Evolutionary conservation across 352 stramenopile species (phyloP), one percentile per base, ranked within the genome.

Genomic region (Phytophthora quininea): DNA sequence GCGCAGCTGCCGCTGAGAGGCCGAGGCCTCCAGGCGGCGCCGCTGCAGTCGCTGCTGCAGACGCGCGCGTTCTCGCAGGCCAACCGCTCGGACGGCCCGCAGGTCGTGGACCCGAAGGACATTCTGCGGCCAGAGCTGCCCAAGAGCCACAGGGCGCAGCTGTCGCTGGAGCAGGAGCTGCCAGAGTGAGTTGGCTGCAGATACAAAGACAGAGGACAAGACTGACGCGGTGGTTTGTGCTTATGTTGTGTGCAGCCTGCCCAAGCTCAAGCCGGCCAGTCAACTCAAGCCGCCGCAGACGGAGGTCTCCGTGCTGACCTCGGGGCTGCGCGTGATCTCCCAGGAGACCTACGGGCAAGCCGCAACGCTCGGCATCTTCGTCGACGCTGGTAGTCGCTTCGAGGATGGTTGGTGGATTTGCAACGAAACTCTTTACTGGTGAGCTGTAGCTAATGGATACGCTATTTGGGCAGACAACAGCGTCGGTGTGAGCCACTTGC

Each of bases 281-380:
- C 86, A 97, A 53, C 64, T 96, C 24, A 72, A 88, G 52, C 79
- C 86, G 33, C 97, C 97, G 4, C 81, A 96, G 62, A 99, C 96
- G 1, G 71, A 97, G 67, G 87, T 98, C 31, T 98, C 96, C 33
- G 97, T 88, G 52, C 80, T 99, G 10, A 75, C 90, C 12, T 98
- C 98, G 50, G 97, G 96, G 0, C 80, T 99, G 42, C 91, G 96
- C 32, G 96, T 99, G 30, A 98, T 98, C 55, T 98, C 95, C 12
- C 96, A 99, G 65, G 96, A 99, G 72, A 99, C 91, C 15, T 98
- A 98, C 73, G 96, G 94, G 35, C 95, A 98, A 69, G 93, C 98
- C 11, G 95, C 90, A 46, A 98, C 96, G 3, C 78, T 99, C 61
- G 97, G 96, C 32, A 85, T 99, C 30, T 91, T 99, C 38, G 78